Evolutionary conservation across 2,329 filamentous ascomycete genomes (phyloP).

Genomic region (Pseudogymnoascus verrucosus): DNA sequence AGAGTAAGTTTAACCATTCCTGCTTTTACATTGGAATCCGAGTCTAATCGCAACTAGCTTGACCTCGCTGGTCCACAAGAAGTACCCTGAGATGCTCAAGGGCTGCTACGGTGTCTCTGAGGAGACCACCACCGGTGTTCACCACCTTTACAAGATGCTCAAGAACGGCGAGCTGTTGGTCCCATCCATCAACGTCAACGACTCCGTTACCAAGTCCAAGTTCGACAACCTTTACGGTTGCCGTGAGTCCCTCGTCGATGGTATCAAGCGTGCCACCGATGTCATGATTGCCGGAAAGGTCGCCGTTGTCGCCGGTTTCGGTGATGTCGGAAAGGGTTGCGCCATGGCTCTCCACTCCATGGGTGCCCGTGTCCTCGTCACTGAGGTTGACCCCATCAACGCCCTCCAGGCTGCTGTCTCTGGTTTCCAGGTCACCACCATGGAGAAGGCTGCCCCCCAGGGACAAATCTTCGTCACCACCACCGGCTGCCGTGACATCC

Average conservation of each 20-base stretch:
- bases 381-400: constrained; percentile 98
- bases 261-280: constrained; percentile 99
- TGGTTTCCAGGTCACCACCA: constrained; percentile 92
- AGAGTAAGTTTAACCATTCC: constrained; percentile 39
- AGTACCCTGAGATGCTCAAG: constrained; percentile 98
- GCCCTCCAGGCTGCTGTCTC: constrained; percentile 97
- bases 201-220: constrained; percentile 99
- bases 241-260: constrained; percentile 96
- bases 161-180: constrained; percentile 85
- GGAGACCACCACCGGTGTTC: constrained; percentile 99
- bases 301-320: constrained; percentile 93
- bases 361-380: constrained; percentile 93
- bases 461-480: constrained; percentile 99
- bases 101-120: constrained; percentile 97
- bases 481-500: constrained; percentile 97
- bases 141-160: constrained; percentile 98
- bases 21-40: not conserved
- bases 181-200: constrained; percentile 98
- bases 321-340: constrained; percentile 99
- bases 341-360: constrained; percentile 92
- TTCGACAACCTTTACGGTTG: constrained; percentile 99
- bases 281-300: constrained; percentile 99
- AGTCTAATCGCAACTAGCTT: constrained; percentile 37
- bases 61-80: constrained; percentile 90
- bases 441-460: constrained; percentile 84